Base-by-base conservation (phyloP, 257 asterid genomes). In the Fraxinus pennsylvanica region DNA sequence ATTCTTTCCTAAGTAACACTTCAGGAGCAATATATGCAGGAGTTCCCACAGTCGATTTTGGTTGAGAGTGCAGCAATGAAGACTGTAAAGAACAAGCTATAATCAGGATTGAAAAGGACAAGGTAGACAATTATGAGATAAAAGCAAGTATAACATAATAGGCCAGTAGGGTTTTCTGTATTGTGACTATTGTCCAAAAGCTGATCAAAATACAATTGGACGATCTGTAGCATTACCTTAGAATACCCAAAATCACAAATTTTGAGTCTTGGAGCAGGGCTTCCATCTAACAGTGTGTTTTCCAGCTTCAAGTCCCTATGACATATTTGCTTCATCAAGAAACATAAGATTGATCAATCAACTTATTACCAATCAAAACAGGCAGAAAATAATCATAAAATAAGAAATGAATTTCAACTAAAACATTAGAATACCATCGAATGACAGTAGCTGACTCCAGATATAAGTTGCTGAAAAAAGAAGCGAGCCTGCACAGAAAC, bases 191-290 rank as follows among this genome's bases (percentile, higher is more conserved):
- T 13, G 69, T 74, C 63, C 38, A 5, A 52, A 33, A 27, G 72
- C 57, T 52, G 70, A 61, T 68, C 52, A 66, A 71, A 45, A 33
- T 27, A 74, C 36, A 15, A 27, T 72, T 45, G 9, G 54, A 67
- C 17, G 59, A 74, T 72, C 76, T 41, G 14, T n/a, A 32, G 74
- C 17, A 81, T 52, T 87, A 93, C 97, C 96, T 93, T 93, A 63
- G 98, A 93, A 83, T 93, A 93, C 59, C 98, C 98, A 91, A 93
- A 93, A 84, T 93, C 98, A 76, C 98, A 93, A 73, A 93, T 93
- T 86, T 93, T 93, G 85, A 93, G 59, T 76, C 98, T 86, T 72
- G 98, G 98, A 74, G 98, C 98, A 17, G 91, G 92, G 83, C 98
- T 93, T 69, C 97, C 98, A 77, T 91, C 98, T 81, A 93, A 82